Conservation (phyloP, 257 asterid genomes). For the Oldenlandia corymbosa region DNA sequence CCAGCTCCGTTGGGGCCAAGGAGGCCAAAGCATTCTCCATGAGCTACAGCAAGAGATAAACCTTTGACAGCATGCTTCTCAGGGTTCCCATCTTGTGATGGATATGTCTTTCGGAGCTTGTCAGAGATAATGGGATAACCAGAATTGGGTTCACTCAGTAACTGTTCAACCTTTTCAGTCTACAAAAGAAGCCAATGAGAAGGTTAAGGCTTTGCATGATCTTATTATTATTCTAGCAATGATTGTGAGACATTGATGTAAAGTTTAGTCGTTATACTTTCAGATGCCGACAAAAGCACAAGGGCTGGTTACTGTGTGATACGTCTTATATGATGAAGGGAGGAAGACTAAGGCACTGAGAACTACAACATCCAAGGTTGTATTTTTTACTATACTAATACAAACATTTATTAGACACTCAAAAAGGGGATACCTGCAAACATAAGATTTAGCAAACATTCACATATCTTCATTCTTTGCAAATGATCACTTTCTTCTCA, state of each 20-base stretch:
- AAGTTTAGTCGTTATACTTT: not conserved
- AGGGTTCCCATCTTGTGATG: constrained; percentile 37
- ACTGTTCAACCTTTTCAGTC: constrained; percentile 31
- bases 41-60: constrained; percentile 29
- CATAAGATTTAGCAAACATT: too few species aligned
- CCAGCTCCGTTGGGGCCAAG: constrained; percentile 46
- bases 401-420: not conserved
- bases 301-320: not conserved
- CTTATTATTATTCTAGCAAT: not conserved
- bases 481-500: too few species aligned
- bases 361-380: too few species aligned
- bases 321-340: not conserved
- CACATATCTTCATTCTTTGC: too few species aligned
- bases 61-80: constrained; percentile 39
- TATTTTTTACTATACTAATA: not conserved
- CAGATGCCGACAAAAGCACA: not conserved
- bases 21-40: constrained; percentile 47
- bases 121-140: constrained; percentile 27
- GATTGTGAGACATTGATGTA: not conserved
- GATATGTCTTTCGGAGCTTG: constrained; percentile 35
- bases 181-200: constrained; percentile 2
- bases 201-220: not conserved
- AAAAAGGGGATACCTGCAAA: not conserved
- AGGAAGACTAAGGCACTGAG: too few species aligned
- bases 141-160: constrained; percentile 21